These are phyloP conservation scores for Arachis monticola DNA, from an alignment of 331 rosid genomes.

Conservation along the genomic window DNA sequence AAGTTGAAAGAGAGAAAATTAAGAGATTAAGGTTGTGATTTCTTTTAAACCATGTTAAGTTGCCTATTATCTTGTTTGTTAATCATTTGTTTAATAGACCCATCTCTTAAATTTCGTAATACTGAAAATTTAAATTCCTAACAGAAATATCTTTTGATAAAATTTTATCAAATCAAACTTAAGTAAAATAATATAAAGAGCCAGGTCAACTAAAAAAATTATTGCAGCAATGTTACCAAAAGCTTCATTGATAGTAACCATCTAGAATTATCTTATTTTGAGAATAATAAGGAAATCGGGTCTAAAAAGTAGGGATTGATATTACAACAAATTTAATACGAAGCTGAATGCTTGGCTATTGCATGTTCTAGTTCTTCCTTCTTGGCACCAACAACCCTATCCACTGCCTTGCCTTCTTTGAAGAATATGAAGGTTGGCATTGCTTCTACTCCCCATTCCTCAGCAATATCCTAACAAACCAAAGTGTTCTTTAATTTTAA, in stretches of 20 bases:
- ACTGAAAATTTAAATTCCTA: too few relatives aligned
- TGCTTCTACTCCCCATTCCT: constrained; percentile 66
- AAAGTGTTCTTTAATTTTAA: neutral
- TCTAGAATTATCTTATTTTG: neutral
- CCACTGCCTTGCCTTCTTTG: constrained; percentile 66
- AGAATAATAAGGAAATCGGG: neutral
- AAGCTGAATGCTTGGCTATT: constrained; percentile 48
- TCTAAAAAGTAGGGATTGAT: neutral
- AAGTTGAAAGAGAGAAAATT: constrained; percentile 9
- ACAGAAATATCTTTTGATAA: too few relatives aligned
- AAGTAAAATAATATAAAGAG: too few relatives aligned
- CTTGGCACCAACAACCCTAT: constrained; percentile 75
- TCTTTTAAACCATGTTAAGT: neutral
- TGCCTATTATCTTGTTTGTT: constrained; percentile 14
- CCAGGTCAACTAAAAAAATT: too few relatives aligned
- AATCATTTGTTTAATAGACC: neutral
- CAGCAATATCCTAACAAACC: constrained; percentile 47
- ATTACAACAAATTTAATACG: neutral
- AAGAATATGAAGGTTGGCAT: constrained; percentile 84
- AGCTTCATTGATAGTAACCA: neutral
- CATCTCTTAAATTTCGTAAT: too few relatives aligned
- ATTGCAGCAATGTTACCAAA: too few relatives aligned
- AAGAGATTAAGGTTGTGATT: constrained; percentile 20
- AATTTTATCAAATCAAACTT: too few relatives aligned
- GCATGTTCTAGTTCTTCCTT: constrained; percentile 48